A percentile compares a stretch with the other conserved stretches of the same genome.
phyloP scores from a whole-genome alignment of 441 rosid species.

The Lepidium campestre region DNA sequence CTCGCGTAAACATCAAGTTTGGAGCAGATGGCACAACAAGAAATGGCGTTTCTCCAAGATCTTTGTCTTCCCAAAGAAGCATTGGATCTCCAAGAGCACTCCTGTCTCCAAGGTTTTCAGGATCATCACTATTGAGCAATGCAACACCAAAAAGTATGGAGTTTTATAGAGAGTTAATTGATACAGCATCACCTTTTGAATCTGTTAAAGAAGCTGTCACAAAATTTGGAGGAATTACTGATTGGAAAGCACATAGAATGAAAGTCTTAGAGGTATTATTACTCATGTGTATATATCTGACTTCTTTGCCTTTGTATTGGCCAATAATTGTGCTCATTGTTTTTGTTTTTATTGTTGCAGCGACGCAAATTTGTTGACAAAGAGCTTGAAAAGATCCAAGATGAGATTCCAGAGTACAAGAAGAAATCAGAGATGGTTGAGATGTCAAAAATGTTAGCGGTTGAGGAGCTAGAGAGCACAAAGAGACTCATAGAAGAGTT shows the following conservation, averaged over 20 bases:
- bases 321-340: not conserved
- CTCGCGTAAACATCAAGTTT: slow-evolving; percentile 16
- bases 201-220: slow-evolving; percentile 96
- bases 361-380: slow-evolving; percentile 63
- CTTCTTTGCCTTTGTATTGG: not conserved
- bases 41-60: slow-evolving; percentile 19
- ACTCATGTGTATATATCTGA: not conserved
- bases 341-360: slow-evolving; percentile 30
- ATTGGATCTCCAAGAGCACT: slow-evolving; percentile 25
- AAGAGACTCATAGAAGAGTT: slow-evolving; percentile 80
- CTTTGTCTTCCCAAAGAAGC: slow-evolving; percentile 18
- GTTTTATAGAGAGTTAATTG: slow-evolving; percentile 50
- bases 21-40: slow-evolving; percentile 17
- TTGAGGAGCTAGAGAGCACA: slow-evolving; percentile 69
- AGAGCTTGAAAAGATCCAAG: slow-evolving; percentile 61
- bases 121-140: slow-evolving; percentile 24
- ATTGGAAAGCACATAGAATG: slow-evolving; percentile 91
- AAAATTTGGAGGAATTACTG: slow-evolving; percentile 89
- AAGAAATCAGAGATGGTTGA: slow-evolving; percentile 57
- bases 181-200: slow-evolving; percentile 86
- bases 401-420: slow-evolving; percentile 62
- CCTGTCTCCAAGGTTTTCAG: slow-evolving; percentile 24
- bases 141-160: slow-evolving; percentile 32
- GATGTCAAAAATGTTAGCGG: slow-evolving; percentile 43
- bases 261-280: slow-evolving; percentile 65